phyloP scores from a whole-genome alignment of 2,329 filamentous ascomycete genomes.

The Ophiostoma piceae region DNA sequence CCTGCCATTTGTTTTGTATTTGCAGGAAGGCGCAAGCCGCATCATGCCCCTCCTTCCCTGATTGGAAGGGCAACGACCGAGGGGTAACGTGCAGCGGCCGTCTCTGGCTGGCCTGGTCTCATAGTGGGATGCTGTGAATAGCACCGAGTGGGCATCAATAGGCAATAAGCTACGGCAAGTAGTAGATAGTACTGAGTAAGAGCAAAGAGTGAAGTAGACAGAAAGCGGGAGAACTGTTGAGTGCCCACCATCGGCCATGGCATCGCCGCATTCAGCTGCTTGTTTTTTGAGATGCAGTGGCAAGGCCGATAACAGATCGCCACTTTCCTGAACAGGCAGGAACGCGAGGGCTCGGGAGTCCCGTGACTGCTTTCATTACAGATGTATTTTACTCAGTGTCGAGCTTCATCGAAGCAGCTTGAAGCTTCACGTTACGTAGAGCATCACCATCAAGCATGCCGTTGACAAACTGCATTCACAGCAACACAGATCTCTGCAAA shows the following conservation, averaged over 20 bases:
- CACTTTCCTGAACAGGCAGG: constrained; percentile 14
- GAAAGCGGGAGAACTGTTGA: neutral
- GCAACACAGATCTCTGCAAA: neutral
- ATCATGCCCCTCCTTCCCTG: constrained; percentile 25
- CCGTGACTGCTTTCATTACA: constrained; percentile 13
- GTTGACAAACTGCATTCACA: neutral
- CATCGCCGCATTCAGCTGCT: constrained; percentile 16
- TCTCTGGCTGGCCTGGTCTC: neutral
- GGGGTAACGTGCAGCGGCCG: neutral
- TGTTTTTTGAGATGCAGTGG: constrained; percentile 15
- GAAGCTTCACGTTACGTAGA: neutral
- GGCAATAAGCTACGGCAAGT: neutral
- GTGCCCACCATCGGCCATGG: neutral
- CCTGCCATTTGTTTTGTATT: neutral
- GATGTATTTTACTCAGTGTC: neutral
- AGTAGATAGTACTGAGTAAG: too few species aligned
- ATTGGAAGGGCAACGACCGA: constrained; percentile 13
- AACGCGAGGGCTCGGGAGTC: neutral
- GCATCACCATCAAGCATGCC: neutral
- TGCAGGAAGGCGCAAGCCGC: constrained; percentile 2
- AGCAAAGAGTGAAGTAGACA: neutral
- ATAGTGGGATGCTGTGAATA: neutral
- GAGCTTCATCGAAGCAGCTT: neutral
- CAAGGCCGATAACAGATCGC: constrained; percentile 19
- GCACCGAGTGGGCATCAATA: neutral